Conservation (phyloP, 2,329 filamentous ascomycete species). For the Colletotrichum sojae region DNA sequence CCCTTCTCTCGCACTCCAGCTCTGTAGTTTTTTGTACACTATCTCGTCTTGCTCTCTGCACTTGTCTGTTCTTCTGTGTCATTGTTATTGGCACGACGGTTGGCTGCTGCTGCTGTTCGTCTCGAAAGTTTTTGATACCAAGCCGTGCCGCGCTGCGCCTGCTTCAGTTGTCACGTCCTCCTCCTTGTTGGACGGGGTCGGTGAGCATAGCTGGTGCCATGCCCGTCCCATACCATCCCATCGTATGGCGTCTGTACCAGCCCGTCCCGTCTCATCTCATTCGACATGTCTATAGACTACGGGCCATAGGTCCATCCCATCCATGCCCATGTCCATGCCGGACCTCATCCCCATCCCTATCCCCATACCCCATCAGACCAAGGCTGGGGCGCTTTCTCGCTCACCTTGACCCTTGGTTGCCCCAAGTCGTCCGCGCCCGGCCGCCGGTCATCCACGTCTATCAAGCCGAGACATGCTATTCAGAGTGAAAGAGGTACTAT, state of each 20-base stretch:
- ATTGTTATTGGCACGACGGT: slow-evolving; percentile 18
- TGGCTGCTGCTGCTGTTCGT: slow-evolving; percentile 5
- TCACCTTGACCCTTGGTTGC: slow-evolving; percentile 5
- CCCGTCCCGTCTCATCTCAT: slow-evolving; percentile 14
- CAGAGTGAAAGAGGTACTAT: too few species aligned
- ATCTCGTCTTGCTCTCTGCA: not conserved
- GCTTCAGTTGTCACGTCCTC: not conserved
- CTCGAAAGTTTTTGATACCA: slow-evolving; percentile 20
- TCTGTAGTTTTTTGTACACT: too few species aligned
- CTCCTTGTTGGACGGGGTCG: slow-evolving; percentile 1
- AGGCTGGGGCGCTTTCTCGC: slow-evolving; percentile 23
- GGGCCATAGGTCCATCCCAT: slow-evolving; percentile 7
- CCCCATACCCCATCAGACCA: slow-evolving; percentile 37
- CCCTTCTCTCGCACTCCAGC: too few species aligned
- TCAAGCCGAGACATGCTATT: too few species aligned
- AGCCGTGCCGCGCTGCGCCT: slow-evolving; percentile 3
- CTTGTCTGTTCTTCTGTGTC: slow-evolving; percentile 26
- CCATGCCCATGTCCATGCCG: slow-evolving; percentile 16
- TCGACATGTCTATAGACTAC: not conserved
- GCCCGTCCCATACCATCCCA: slow-evolving; percentile 18
- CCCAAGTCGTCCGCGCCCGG: not conserved
- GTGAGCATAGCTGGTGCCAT: slow-evolving; percentile 24
- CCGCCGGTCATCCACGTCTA: too few species aligned
- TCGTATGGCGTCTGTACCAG: not conserved
- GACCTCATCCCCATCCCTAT: slow-evolving; percentile 21